Conservation (phyloP, 768 basidiomycete species). For the Suillus spraguei region DNA sequence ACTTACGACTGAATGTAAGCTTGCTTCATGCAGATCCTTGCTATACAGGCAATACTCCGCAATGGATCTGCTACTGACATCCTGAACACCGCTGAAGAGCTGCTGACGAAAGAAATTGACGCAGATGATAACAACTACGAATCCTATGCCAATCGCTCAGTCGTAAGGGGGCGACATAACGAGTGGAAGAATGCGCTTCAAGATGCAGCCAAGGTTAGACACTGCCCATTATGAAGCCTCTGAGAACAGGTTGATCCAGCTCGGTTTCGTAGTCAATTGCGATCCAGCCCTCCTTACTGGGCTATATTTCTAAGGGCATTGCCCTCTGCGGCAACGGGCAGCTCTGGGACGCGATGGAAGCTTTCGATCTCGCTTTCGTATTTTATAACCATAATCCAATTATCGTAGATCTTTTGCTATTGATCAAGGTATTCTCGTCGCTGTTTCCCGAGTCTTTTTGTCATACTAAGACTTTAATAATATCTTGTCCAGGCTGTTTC, state of each 20-base stretch:
- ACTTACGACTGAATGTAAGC: not conserved
- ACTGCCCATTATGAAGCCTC: not conserved
- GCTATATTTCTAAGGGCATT: not conserved
- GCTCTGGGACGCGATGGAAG: not conserved
- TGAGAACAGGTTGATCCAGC: not conserved
- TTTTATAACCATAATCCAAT: not conserved
- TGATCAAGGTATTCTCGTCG: not conserved
- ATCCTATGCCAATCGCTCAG: not conserved
- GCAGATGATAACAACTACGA: not conserved
- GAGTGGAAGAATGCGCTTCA: conserved; percentile 1
- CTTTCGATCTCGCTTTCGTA: conserved; percentile 6
- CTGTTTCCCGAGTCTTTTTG: not conserved
- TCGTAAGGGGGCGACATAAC: not conserved
- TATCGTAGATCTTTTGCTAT: not conserved
- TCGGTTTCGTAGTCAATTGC: not conserved
- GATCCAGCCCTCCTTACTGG: not conserved
- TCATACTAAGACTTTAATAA: not conserved
- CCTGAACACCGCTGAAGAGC: not conserved
- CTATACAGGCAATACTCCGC: not conserved
- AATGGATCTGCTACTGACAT: not conserved
- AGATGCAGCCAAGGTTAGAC: not conserved
- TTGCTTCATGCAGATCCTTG: not conserved
- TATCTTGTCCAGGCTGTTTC: not conserved
- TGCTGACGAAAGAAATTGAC: not conserved
- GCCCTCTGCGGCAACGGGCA: not conserved